phyloP scores from a whole-genome alignment of 2,329 filamentous ascomycete genomes.

The Diaporthe citriasiana region DNA sequence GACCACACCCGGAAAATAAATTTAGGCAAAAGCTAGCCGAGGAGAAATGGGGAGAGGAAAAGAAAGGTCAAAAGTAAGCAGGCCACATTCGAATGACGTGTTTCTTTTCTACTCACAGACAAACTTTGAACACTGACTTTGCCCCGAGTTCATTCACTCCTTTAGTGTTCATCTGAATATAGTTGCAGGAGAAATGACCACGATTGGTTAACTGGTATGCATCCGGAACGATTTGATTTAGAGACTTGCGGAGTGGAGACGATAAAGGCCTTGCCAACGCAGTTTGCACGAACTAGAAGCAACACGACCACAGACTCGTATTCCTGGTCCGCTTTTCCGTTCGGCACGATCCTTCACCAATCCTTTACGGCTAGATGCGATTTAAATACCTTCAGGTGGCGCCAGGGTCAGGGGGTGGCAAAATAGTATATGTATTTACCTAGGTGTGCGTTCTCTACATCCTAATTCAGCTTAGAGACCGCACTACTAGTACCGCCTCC shows the following conservation, averaged over 20 bases:
- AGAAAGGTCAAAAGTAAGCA: background rate
- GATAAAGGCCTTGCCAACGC: background rate
- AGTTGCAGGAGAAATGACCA: background rate
- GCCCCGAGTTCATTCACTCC: background rate
- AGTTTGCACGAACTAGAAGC: background rate
- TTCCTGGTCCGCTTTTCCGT: slow-evolving; percentile 8
- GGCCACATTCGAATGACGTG: background rate
- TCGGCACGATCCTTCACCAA: slow-evolving; percentile 1
- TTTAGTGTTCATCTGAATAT: too few species aligned
- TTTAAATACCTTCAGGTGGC: background rate
- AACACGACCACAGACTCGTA: background rate
- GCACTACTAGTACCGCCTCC: background rate
- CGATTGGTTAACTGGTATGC: background rate
- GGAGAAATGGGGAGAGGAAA: background rate
- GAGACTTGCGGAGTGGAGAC: background rate
- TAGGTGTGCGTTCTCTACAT: background rate
- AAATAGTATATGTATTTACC: background rate
- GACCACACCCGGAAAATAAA: background rate
- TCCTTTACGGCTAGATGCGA: background rate
- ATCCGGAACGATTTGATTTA: background rate
- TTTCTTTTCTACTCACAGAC: background rate
- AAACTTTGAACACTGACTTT: background rate
- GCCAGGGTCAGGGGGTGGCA: background rate
- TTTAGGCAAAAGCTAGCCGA: background rate
- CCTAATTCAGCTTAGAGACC: background rate